A percentile compares a stretch with the other conserved stretches of the same genome.
phyloP scores from a whole-genome alignment of 495 filamentous ascomycete species.

The Podospora pseudopauciseta region DNA sequence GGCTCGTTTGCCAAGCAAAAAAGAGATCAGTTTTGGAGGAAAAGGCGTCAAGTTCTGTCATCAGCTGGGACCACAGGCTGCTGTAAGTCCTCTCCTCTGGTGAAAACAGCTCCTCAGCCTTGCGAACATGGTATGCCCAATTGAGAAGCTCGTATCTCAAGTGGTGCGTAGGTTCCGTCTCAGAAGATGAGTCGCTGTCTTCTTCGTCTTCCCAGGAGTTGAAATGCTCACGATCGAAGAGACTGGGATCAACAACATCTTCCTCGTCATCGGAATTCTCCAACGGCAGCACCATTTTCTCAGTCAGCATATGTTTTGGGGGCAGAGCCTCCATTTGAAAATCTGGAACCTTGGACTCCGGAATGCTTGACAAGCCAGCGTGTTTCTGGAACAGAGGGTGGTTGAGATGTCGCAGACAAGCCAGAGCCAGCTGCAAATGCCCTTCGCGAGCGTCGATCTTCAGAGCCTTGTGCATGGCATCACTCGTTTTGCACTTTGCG shows the following conservation, averaged over 20 bases:
- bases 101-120: slow-evolving; percentile 22
- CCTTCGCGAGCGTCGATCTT: slow-evolving; percentile 21
- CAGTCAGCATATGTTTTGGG: not conserved
- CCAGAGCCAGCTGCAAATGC: slow-evolving; percentile 23
- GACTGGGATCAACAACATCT: not conserved
- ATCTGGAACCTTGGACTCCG: not conserved
- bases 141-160: slow-evolving; percentile 24
- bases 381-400: slow-evolving; percentile 23
- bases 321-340: not conserved
- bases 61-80: slow-evolving; percentile 18
- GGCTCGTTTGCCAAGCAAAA: slow-evolving; percentile 20
- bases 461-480: slow-evolving; percentile 2
- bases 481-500: slow-evolving; percentile 16
- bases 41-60: slow-evolving; percentile 26
- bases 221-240: not conserved
- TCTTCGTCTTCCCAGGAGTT: not conserved
- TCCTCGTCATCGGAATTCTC: slow-evolving; percentile 5
- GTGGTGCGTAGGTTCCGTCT: not conserved
- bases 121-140: slow-evolving; percentile 23
- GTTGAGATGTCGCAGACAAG: slow-evolving; percentile 29
- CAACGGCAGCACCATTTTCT: not conserved
- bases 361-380: slow-evolving; percentile 10
- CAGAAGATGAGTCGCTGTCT: not conserved
- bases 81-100: slow-evolving; percentile 19
- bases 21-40: slow-evolving; percentile 13